Evolutionary conservation across 2,329 filamentous ascomycete genomes (phyloP).

Genomic region (Cladosporium velox): DNA sequence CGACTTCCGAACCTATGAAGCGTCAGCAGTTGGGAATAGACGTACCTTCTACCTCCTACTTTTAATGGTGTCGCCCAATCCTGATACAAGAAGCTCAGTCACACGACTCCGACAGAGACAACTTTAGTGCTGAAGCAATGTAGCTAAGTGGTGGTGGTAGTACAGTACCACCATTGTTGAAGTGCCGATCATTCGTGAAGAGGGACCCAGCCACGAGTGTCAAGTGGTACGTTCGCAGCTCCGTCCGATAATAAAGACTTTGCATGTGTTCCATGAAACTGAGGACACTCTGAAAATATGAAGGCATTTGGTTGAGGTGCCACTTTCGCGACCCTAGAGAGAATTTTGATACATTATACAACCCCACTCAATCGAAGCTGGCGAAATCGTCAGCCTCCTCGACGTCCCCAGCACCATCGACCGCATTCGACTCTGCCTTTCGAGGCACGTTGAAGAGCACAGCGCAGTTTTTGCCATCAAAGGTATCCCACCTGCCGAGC

Average conservation of each 20-base stretch:
- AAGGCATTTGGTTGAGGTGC: neutral
- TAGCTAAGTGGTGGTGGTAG: neutral
- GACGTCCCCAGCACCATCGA: neutral
- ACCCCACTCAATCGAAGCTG: slow-evolving; percentile 22
- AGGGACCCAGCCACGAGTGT: neutral
- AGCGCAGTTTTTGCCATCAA: slow-evolving; percentile 74
- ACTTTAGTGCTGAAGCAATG: neutral
- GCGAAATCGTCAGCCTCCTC: slow-evolving; percentile 22
- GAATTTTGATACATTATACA: slow-evolving; percentile 20
- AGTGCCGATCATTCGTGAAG: neutral
- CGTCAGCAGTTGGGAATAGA: neutral
- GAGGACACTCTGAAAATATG: neutral
- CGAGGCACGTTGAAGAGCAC: slow-evolving; percentile 78
- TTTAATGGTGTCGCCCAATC: neutral
- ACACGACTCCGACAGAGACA: neutral
- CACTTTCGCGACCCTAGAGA: neutral
- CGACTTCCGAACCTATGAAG: neutral
- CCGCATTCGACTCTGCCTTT: slow-evolving; percentile 18
- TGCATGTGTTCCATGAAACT: neutral
- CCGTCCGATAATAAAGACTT: neutral
- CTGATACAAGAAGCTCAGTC: neutral
- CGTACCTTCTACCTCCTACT: neutral
- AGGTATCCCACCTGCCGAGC: slow-evolving; percentile 73
- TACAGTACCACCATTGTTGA: neutral
- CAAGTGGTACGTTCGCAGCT: neutral